Conservation (phyloP, 805 yeast genomes). For the Candida coquimbonensis region DNA sequence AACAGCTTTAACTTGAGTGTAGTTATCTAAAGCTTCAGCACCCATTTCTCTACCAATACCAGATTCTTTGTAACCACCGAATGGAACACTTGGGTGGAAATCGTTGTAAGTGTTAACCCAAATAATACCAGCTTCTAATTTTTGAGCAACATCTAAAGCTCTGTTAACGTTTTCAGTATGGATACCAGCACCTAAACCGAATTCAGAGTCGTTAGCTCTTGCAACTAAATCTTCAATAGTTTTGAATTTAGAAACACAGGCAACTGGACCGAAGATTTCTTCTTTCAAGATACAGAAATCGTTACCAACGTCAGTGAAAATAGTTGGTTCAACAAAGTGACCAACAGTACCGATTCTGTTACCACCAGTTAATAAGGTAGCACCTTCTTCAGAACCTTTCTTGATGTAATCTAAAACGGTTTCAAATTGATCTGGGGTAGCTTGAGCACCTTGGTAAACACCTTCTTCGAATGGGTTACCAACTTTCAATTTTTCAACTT, state of each 20-base stretch:
- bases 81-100: slow-evolving; percentile 69
- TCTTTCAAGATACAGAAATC: slow-evolving; percentile 59
- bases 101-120: slow-evolving; percentile 81
- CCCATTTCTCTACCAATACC: slow-evolving; percentile 90
- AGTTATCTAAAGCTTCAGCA: slow-evolving; percentile 65
- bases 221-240: slow-evolving; percentile 60
- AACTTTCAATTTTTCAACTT: slow-evolving; percentile 53
- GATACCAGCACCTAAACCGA: slow-evolving; percentile 78
- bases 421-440: slow-evolving; percentile 60
- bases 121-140: slow-evolving; percentile 66
- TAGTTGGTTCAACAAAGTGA: slow-evolving; percentile 66
- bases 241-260: slow-evolving; percentile 60
- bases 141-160: slow-evolving; percentile 56
- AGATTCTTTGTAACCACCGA: slow-evolving; percentile 75
- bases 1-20: slow-evolving; percentile 70
- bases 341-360: slow-evolving; percentile 58
- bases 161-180: slow-evolving; percentile 59
- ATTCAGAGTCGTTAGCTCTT: slow-evolving; percentile 63
- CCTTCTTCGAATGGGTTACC: slow-evolving; percentile 70
- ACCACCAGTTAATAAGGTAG: slow-evolving; percentile 67
- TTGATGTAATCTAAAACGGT: slow-evolving; percentile 64
- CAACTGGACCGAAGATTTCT: slow-evolving; percentile 80
- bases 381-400: slow-evolving; percentile 61
- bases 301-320: slow-evolving; percentile 61
- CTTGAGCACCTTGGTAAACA: slow-evolving; percentile 73